Evolutionary conservation across 805 yeast genomes (phyloP), one percentile per base, ranked within the genome.

Genomic region (Starmerella sirachaensis): DNA sequence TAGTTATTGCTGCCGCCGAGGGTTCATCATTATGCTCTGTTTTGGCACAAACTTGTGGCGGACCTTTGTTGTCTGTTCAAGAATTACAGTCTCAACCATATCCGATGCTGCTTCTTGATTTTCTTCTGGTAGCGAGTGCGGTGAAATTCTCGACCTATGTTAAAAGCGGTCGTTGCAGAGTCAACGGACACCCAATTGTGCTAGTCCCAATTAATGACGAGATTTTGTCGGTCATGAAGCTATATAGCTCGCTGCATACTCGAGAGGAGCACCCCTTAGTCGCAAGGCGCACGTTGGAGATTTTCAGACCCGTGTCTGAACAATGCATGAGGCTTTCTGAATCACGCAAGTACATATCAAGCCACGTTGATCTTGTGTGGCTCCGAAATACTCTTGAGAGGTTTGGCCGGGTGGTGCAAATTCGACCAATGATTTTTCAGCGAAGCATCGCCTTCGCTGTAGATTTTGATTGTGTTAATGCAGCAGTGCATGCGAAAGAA

Each of bases 31-130:
- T 46, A 13, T 18, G 29, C 5, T 6, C 33, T 6, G 27, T 49
- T 17, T 34, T 50, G 6, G 12, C 50, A 4, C 54, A 50, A 32
- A 46, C 47, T 1, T 31, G 51, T 7, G 52, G 52, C 6, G 54
- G 54, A 0, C 50, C 48, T 4, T 14, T 45, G 8, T 35, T 37
- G 10, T 21, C 42, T 2, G 27, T 40, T 9, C n/a, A 13, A 5
- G 25, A 20, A 18, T 24, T 38, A 9, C 31, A 28, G 16, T 3
- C 1, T 1, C n/a, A 29, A 6, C 40, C 45, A 1, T 20, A 6
- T 9, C 28, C 38, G 5, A 12, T 40, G 1, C 27, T 44, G 4
- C 11, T 34, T 6, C 32, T 43, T 2, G 42, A 42, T 16, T 40
- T 42, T 21, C 11, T 32, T 3, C 2, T 20, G 10, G 35, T 17